A percentile compares a stretch with the other conserved stretches of the same genome.
phyloP scores from a whole-genome alignment of 73 alveolate genomes.

The Durusdinium trenchii region DNA sequence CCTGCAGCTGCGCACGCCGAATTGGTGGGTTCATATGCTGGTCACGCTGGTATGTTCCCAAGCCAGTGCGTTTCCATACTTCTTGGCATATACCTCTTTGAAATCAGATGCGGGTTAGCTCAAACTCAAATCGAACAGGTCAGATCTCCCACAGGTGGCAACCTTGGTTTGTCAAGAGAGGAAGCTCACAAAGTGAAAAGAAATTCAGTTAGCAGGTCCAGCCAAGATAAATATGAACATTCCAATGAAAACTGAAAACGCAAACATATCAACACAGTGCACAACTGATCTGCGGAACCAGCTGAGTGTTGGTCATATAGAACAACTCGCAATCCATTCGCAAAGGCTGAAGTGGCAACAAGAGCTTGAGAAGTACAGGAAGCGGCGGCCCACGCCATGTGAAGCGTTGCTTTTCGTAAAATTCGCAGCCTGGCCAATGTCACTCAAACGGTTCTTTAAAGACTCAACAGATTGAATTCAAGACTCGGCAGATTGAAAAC shows the following conservation, averaged over 20 bases:
- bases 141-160: not conserved
- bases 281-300: not conserved
- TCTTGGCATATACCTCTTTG: not conserved
- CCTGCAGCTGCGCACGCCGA: not conserved
- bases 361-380: not conserved
- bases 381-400: not conserved
- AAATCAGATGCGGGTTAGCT: not conserved
- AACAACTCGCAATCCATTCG: not conserved
- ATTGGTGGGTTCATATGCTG: not conserved
- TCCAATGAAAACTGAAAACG: too few relatives aligned
- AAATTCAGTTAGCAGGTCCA: not conserved
- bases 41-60: too few relatives aligned
- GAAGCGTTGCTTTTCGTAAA: not conserved
- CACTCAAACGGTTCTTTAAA: too few relatives aligned
- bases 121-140: not conserved
- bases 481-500: not conserved
- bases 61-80: not conserved
- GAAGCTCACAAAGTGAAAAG: not conserved
- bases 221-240: too few relatives aligned
- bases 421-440: not conserved
- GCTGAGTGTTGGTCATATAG: not conserved
- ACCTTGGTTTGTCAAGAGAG: not conserved
- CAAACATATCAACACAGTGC: not conserved
- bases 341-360: not conserved
- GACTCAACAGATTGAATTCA: not conserved